Evolutionary conservation across 805 yeast genomes (phyloP).

Genomic region (Monosporozyma servazzii): DNA sequence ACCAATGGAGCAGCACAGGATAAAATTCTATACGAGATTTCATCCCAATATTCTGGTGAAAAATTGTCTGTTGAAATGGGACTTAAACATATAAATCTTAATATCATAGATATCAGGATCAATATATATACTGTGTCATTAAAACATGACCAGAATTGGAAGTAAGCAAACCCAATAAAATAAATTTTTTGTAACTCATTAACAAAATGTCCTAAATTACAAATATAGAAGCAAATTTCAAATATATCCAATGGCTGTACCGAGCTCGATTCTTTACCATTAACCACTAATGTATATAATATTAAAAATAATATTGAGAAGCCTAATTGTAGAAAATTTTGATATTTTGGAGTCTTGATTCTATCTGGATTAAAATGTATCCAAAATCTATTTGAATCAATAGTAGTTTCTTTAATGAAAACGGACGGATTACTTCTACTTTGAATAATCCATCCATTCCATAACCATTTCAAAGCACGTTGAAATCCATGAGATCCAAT

Average conservation of each 20-base stretch:
- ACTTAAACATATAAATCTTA: slow-evolving; percentile 37
- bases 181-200: slow-evolving; percentile 67
- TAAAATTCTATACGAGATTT: slow-evolving; percentile 56
- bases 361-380: slow-evolving; percentile 75
- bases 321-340: slow-evolving; percentile 59
- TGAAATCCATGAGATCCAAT: slow-evolving; percentile 79
- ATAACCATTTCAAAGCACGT: slow-evolving; percentile 78
- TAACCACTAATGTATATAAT: slow-evolving; percentile 56
- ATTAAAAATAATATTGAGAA: slow-evolving; percentile 55
- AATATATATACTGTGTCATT: slow-evolving; percentile 61
- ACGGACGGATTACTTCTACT: slow-evolving; percentile 58
- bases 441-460: slow-evolving; percentile 91
- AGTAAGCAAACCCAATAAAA: slow-evolving; percentile 63
- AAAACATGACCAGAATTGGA: slow-evolving; percentile 73
- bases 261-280: slow-evolving; percentile 36
- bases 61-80: slow-evolving; percentile 18
- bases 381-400: slow-evolving; percentile 43
- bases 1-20: slow-evolving; percentile 79
- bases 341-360: slow-evolving; percentile 77
- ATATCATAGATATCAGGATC: slow-evolving; percentile 41
- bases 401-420: slow-evolving; percentile 55
- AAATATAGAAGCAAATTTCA: slow-evolving; percentile 52
- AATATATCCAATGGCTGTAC: slow-evolving; percentile 33
- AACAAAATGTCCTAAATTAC: slow-evolving; percentile 54
- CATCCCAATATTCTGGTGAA: slow-evolving; percentile 35